Evolutionary conservation across 2,329 filamentous ascomycete genomes (phyloP), one percentile per base, ranked within the genome.

Genomic region (Cercospora sojina): DNA sequence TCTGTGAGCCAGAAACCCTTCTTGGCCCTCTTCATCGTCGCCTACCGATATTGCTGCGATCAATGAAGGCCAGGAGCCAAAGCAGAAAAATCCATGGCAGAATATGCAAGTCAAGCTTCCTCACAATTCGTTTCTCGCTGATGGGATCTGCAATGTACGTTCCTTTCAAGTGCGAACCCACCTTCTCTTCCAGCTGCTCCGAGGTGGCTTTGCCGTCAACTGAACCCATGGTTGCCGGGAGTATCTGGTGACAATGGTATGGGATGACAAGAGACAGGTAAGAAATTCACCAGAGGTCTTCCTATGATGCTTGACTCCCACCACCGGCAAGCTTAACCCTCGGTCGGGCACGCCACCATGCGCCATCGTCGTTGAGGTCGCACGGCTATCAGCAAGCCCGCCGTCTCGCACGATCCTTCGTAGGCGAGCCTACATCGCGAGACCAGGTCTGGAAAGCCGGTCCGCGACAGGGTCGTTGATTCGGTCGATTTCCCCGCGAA

Each of bases 51-150:
- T 76, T 76, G 41, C 71, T 74, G 25, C 80, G 74, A 69, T 83
- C 81, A 64, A 83, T 82, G 74, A 83, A 83, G 7, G 81, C 79
- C n/a, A 83, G 75, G 3, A 83, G 77, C 79, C 80, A 83, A 13
- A 83, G 75, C 9, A 76, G 74, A 56, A 83, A 83, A 5, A 83
- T 75, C 80, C 80, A 82, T 3, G 81, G 81, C 10, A 83, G 70
- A 31, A 83, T 77, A 56, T 80, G 80, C 0, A 71, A 63, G 70
- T 83, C 81, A 59, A 83, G 78, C 57, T 80, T 81, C 23, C 77
- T 73, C 12, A 77, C 82, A 35, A 83, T 74, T 32, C 75, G 18
- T n/a, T 49, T 35, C 18, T 70, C 68, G 5, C 29, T 12, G 5
- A 20, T 47, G 1, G 65, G 55, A 31, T 70, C 66, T 20, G 43